These are phyloP conservation scores for Penicillium chermesinum DNA, from an alignment of 495 filamentous ascomycete species.

Conservation along the genomic window DNA sequence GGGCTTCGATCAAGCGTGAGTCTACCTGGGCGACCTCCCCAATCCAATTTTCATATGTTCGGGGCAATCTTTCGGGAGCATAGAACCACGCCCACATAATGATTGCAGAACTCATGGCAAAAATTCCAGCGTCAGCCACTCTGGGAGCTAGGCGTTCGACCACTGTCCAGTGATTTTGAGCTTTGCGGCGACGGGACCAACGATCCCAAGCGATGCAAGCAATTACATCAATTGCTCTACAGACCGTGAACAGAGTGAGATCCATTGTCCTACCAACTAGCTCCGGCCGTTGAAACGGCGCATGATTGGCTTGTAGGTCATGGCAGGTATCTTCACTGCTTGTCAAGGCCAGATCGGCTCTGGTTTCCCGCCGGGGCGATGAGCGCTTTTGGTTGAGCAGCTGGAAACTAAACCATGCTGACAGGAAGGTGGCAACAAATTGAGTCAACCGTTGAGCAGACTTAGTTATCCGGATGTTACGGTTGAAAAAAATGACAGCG, in stretches of 20 bases:
- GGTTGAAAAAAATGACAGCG: constrained; percentile 12
- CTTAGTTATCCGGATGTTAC: constrained; percentile 13
- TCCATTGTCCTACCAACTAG: constrained; percentile 78
- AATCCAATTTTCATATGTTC: constrained; percentile 83
- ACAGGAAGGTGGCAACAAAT: constrained; percentile 39
- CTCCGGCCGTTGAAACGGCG: constrained; percentile 16
- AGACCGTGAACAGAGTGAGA: constrained; percentile 74
- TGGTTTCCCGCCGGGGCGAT: constrained; percentile 10
- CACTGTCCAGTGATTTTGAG: constrained; percentile 43
- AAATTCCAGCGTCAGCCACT: constrained; percentile 64
- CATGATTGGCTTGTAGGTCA: constrained; percentile 34
- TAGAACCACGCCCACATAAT: constrained; percentile 95
- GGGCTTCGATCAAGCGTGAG: constrained; percentile 64
- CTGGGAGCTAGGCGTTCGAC: constrained; percentile 48
- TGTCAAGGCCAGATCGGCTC: constrained; percentile 3
- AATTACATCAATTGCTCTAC: constrained; percentile 69
- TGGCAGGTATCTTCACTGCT: constrained; percentile 26
- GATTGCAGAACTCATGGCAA: constrained; percentile 68
- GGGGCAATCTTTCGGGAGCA: constrained; percentile 60
- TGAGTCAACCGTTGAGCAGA: constrained; percentile 27
- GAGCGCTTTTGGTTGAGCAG: constrained; percentile 41
- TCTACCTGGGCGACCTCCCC: constrained; percentile 75
- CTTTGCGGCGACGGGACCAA: constrained; percentile 26
- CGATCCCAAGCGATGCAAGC: constrained; percentile 61
- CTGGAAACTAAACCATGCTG: constrained; percentile 44